phyloP scores from a whole-genome alignment of 164 flowering plant species.

The Magnolia officinalis region DNA sequence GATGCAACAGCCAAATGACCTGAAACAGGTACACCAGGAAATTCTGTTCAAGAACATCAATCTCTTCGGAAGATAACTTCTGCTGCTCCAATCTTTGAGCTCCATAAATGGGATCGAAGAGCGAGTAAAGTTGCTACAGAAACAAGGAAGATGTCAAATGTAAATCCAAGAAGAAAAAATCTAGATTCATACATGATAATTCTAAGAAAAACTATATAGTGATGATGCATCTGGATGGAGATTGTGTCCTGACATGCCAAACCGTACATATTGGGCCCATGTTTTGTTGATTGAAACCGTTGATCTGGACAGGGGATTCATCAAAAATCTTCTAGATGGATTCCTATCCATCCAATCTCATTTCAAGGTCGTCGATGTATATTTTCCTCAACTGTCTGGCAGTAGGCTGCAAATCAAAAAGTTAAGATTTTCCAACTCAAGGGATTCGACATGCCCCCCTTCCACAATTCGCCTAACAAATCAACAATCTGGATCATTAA shows the following conservation, averaged over 20 bases:
- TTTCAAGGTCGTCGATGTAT: not conserved
- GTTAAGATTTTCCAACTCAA: not conserved
- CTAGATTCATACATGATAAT: not conserved
- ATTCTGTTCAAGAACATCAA: conserved; percentile 86
- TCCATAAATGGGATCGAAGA: conserved; percentile 81
- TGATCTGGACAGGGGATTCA: not conserved
- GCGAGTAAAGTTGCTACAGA: conserved; percentile 84
- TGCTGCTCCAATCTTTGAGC: conserved; percentile 79
- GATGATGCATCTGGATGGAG: not conserved
- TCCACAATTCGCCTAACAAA: not conserved
- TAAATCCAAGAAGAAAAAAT: not conserved
- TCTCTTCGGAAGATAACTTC: conserved; percentile 55
- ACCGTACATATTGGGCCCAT: too few species aligned
- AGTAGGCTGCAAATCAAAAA: not conserved
- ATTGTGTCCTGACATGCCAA: too few species aligned
- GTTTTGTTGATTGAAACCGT: too few species aligned
- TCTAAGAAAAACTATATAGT: not conserved
- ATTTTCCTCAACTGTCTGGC: not conserved
- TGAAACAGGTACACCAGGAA: conserved; percentile 72
- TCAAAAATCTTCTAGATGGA: not conserved
- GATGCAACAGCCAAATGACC: conserved; percentile 30
- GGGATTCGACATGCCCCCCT: not conserved
- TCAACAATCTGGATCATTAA: not conserved
- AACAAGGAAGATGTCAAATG: not conserved
- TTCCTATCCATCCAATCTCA: not conserved